Percentiles rank a stretch among this genome's conserved stretches.
phyloP scores from a whole-genome alignment of 225 moss, liverwort and hornwort genomes.

The Climacium dendroides region DNA sequence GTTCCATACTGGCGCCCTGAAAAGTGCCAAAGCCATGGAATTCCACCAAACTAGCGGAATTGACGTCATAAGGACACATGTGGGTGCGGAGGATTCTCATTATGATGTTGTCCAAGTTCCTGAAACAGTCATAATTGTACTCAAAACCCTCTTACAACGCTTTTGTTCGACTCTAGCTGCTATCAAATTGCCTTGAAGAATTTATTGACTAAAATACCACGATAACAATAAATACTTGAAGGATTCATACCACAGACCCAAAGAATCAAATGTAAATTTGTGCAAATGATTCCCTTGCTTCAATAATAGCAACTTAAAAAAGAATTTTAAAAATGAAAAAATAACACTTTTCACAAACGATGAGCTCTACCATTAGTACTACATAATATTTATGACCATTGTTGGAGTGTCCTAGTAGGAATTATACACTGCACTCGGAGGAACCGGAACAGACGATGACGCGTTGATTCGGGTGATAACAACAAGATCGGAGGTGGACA shows the following conservation, averaged over 20 bases:
- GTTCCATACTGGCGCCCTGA: background rate
- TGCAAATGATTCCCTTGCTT: background rate
- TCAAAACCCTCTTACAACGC: background rate
- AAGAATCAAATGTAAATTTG: background rate
- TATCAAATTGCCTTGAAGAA: background rate
- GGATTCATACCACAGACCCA: background rate
- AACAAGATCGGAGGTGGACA: conserved; percentile 39
- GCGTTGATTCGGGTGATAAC: conserved; percentile 39
- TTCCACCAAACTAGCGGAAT: background rate
- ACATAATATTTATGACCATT: background rate
- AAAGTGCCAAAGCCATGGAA: background rate
- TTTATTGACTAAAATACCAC: background rate
- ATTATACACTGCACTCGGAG: conserved; percentile 22
- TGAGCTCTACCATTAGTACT: background rate
- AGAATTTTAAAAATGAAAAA: background rate
- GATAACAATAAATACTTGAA: background rate
- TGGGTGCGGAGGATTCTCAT: background rate
- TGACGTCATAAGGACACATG: background rate
- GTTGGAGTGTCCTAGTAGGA: conserved; percentile 11
- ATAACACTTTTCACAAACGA: background rate
- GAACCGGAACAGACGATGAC: conserved; percentile 36
- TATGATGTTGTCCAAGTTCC: background rate
- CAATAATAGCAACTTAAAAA: background rate
- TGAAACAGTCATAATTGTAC: background rate
- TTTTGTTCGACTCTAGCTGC: background rate